phyloP scores from a whole-genome alignment of 164 flowering plant species.

The Stephania yunnanensis region DNA sequence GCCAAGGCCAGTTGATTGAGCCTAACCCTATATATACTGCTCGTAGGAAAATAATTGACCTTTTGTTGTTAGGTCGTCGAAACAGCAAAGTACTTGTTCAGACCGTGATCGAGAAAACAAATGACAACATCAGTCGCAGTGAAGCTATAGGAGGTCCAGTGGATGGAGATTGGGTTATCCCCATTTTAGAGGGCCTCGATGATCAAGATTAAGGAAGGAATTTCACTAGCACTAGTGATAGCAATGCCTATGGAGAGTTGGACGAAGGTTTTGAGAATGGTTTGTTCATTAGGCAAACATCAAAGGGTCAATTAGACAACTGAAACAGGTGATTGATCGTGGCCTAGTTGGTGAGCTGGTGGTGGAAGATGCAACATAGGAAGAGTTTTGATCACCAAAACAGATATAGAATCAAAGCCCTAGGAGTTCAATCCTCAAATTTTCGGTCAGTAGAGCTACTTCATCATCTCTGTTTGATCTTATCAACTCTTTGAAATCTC shows the following conservation, averaged over 20 bases:
- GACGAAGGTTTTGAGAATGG: background rate
- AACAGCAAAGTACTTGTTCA: constrained; percentile 30
- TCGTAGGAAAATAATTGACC: constrained; percentile 74
- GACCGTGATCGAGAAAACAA: constrained; percentile 20
- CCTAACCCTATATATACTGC: constrained; percentile 53
- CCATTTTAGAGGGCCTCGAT: constrained; percentile 28
- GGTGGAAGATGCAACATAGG: no score
- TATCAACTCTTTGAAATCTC: no score
- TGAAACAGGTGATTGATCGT: no score
- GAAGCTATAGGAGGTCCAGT: constrained; percentile 13
- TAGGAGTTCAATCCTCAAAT: no score
- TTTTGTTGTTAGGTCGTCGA: constrained; percentile 50
- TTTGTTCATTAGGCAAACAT: background rate
- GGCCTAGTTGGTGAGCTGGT: no score
- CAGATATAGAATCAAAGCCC: no score
- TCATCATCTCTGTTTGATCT: no score
- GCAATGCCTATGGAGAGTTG: constrained; percentile 1
- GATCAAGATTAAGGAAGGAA: background rate
- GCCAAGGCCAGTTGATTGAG: constrained; percentile 53
- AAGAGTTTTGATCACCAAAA: no score
- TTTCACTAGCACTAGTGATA: background rate
- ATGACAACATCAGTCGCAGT: background rate
- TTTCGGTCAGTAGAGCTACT: no score
- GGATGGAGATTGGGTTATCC: constrained; percentile 57
- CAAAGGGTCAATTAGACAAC: constrained; percentile 1